Evolutionary conservation across 2,329 filamentous ascomycete genomes (phyloP).

Genomic region (Aspergillus pseudoterreus): DNA sequence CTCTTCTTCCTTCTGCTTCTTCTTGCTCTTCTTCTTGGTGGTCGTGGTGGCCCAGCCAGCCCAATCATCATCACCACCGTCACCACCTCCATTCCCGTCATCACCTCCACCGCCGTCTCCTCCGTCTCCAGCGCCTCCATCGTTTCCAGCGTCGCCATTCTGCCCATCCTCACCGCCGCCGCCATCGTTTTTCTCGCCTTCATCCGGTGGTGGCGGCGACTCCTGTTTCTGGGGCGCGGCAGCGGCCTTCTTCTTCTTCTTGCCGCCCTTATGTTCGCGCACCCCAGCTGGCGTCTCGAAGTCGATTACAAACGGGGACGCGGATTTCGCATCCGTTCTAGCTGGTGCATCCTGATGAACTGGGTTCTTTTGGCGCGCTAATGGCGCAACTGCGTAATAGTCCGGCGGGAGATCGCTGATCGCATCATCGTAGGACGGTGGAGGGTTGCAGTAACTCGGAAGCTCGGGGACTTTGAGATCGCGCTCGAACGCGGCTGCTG

Average conservation of each 20-base stretch:
- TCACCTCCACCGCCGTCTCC: constrained; percentile 28
- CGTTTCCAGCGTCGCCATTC: constrained; percentile 25
- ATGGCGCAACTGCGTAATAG: constrained; percentile 25
- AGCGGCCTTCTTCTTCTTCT: constrained; percentile 24
- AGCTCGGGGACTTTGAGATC: constrained; percentile 11
- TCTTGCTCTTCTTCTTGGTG: constrained; percentile 34
- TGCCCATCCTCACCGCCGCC: constrained; percentile 12
- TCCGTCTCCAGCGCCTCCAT: constrained; percentile 32
- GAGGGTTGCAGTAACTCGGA: constrained; percentile 20
- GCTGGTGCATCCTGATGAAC: constrained; percentile 5
- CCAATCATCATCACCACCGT: constrained; percentile 38
- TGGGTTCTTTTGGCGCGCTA: constrained; percentile 22
- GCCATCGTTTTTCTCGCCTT: constrained; percentile 22
- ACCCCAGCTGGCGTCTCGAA: constrained; percentile 21
- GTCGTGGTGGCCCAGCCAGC: constrained; percentile 34
- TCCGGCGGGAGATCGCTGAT: constrained; percentile 32
- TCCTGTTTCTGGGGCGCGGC: constrained; percentile 12
- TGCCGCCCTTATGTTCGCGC: constrained; percentile 28
- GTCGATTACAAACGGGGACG: constrained; percentile 18
- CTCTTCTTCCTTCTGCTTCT: constrained; percentile 31
- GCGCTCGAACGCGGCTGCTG: constrained; percentile 8
- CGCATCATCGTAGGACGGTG: constrained; percentile 32
- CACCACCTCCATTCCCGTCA: constrained; percentile 32
- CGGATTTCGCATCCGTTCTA: constrained; percentile 4
- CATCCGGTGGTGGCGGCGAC: constrained; percentile 21